phyloP scores from a whole-genome alignment of 2,329 filamentous ascomycete genomes.

The Bisporella sp. region DNA sequence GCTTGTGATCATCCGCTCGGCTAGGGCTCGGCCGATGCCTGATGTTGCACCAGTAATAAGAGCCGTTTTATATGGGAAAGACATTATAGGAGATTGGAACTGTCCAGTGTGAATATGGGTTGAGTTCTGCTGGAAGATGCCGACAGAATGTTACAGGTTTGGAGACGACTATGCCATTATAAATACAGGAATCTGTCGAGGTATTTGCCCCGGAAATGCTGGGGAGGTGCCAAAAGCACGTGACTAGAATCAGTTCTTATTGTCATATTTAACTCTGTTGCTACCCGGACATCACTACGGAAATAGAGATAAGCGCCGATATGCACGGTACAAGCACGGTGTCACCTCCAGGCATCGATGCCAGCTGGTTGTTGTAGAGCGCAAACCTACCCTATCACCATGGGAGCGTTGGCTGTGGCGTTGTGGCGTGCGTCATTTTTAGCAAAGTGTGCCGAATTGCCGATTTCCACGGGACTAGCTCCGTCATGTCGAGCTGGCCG shows the following conservation, averaged over 20 bases:
- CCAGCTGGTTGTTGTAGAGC: not conserved
- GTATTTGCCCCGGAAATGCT: too few species aligned
- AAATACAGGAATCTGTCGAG: too few species aligned
- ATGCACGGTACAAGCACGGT: not conserved
- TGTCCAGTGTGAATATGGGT: too few species aligned
- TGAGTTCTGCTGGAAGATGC: too few species aligned
- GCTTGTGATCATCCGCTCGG: not conserved
- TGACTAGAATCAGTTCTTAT: too few species aligned
- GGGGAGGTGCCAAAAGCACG: too few species aligned
- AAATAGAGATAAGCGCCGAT: not conserved
- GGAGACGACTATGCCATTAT: too few species aligned
- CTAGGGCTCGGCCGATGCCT: not conserved
- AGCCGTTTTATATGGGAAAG: not conserved
- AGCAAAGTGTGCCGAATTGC: slow-evolving; percentile 27
- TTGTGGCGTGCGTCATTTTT: slow-evolving; percentile 3
- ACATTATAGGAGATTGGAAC: not conserved
- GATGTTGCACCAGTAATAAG: not conserved
- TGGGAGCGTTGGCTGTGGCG: not conserved
- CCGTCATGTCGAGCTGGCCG: slow-evolving; percentile 35
- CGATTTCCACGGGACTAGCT: slow-evolving; percentile 38
- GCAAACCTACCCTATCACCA: not conserved
- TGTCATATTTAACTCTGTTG: not conserved
- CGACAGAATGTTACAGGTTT: too few species aligned
- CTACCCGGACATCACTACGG: not conserved
- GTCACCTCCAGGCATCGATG: not conserved